These are phyloP conservation scores for Candida boidinii DNA, from an alignment of 805 yeast genomes.

Conservation along the genomic window DNA sequence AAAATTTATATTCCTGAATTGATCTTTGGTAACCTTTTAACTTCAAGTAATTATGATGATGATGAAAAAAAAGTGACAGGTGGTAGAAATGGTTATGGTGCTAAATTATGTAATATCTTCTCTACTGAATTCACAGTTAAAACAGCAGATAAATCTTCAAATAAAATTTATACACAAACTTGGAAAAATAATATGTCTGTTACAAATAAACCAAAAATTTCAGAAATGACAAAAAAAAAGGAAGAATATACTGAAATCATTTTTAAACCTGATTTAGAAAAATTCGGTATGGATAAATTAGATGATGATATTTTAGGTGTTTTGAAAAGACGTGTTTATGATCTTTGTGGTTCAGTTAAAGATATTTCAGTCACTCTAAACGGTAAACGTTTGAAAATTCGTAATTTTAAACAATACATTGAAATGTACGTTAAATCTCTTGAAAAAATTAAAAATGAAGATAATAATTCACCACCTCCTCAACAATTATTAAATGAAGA, in stretches of 20 bases:
- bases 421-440: constrained; percentile 83
- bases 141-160: constrained; percentile 70
- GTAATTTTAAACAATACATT: constrained; percentile 77
- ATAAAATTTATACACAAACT: constrained; percentile 62
- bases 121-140: constrained; percentile 81
- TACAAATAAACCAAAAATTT: constrained; percentile 69
- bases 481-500: constrained; percentile 8
- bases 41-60: constrained; percentile 95
- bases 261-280: constrained; percentile 77
- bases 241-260: constrained; percentile 81
- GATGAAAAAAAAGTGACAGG: constrained; percentile 94
- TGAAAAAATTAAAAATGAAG: constrained; percentile 37
- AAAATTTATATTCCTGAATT: constrained; percentile 91
- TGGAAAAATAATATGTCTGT: constrained; percentile 86
- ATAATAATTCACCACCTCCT: constrained; percentile 1
- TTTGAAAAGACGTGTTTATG: constrained; percentile 88
- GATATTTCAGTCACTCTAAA: constrained; percentile 75
- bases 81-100: constrained; percentile 98
- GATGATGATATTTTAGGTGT: constrained; percentile 82
- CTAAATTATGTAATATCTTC: constrained; percentile 92
- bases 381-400: constrained; percentile 59
- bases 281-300: constrained; percentile 77
- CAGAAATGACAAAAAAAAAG: constrained; percentile 43
- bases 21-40: constrained; percentile 89
- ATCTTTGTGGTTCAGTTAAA: constrained; percentile 86